Percentiles rank a stretch among this genome's conserved stretches.
These are phyloP conservation scores for Vitis hybrid DNA, from an alignment of 177 flowering plant genomes.

Conservation along the genomic window DNA sequence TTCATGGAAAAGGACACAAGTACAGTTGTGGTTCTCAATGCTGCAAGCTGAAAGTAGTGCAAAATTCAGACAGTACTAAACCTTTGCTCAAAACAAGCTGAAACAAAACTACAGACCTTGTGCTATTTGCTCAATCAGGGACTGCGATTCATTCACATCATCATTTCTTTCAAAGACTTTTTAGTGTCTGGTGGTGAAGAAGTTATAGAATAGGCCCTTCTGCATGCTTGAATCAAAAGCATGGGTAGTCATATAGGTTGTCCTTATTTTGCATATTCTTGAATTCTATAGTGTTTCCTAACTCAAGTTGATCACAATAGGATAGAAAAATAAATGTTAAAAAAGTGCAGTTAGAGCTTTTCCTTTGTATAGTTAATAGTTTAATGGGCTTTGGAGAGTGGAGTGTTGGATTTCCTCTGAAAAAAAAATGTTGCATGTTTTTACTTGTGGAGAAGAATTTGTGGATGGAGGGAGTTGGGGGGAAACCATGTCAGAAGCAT, in stretches of 20 bases:
- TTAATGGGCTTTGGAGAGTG: neutral
- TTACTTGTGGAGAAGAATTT: neutral
- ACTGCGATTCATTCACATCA: neutral
- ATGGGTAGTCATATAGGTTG: conserved; percentile 43
- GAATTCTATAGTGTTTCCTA: neutral
- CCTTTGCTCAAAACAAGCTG: conserved; percentile 6
- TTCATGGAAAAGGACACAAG: conserved; percentile 19
- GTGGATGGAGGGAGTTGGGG: neutral
- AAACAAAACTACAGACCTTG: neutral
- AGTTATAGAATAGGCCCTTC: neutral
- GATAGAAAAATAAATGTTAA: neutral
- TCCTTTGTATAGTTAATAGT: neutral
- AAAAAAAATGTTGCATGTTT: neutral
- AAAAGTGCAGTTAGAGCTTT: neutral
- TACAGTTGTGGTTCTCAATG: conserved; percentile 23
- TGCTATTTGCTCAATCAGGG: neutral
- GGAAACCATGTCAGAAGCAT: conserved; percentile 5
- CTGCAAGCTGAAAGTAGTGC: conserved; percentile 12
- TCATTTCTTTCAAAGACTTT: neutral
- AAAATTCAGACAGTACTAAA: conserved; percentile 8
- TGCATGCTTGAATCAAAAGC: conserved; percentile 18
- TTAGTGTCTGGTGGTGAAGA: conserved; percentile 24
- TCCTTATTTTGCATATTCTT: conserved; percentile 7
- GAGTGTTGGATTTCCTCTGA: neutral
- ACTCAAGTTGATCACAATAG: neutral